Conservation (phyloP, 2,329 filamentous ascomycete species). For the Penicillium occitanis region DNA sequence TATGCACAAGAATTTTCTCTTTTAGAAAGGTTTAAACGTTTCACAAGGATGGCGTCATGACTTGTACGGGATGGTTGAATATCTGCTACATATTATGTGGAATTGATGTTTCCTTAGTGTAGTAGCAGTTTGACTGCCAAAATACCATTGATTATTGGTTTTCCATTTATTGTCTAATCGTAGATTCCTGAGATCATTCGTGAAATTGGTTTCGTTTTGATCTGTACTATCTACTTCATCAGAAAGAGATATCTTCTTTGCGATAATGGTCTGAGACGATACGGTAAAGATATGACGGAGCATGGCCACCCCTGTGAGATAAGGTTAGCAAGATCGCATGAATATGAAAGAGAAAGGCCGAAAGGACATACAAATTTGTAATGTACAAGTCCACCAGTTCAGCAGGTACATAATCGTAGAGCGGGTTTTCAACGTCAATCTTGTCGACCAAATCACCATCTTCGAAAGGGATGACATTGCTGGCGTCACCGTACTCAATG, state of each 20-base stretch:
- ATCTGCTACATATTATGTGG: conserved; percentile 16
- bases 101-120: conserved; percentile 17
- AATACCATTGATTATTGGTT: conserved; percentile 21
- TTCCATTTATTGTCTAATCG: conserved; percentile 1
- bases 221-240: conserved; percentile 19
- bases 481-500: conserved; percentile 82
- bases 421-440: conserved; percentile 73
- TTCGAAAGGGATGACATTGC: conserved; percentile 72
- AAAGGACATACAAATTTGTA: conserved; percentile 69
- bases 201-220: neutral
- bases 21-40: conserved; percentile 20
- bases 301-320: conserved; percentile 56
- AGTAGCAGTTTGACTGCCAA: conserved; percentile 15
- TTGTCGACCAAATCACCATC: conserved; percentile 77
- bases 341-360: neutral
- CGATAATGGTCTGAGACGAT: conserved; percentile 67
- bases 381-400: conserved; percentile 65
- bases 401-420: conserved; percentile 78
- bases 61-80: conserved; percentile 20
- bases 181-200: neutral
- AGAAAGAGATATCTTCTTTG: conserved; percentile 59
- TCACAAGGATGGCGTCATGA: conserved; percentile 22
- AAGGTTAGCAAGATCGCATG: conserved; percentile 17
- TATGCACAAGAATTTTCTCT: conserved; percentile 21
- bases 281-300: conserved; percentile 63